These are phyloP conservation scores for Brettanomyces nanus DNA, from an alignment of 805 yeast species.

Conservation along the genomic window DNA sequence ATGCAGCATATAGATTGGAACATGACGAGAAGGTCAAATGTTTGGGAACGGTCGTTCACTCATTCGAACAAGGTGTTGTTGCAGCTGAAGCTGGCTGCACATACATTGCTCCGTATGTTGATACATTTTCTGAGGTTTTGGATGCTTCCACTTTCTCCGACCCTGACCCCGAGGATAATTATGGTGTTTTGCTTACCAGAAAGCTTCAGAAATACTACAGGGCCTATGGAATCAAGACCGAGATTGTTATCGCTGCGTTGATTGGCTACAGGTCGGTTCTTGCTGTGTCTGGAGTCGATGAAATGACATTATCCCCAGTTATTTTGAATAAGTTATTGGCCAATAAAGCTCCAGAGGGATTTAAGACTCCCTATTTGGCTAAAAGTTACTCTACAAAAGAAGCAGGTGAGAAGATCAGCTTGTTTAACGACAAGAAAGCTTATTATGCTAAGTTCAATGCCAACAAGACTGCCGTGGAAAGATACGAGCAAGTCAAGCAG, in stretches of 20 bases:
- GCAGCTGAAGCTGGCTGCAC: conserved; percentile 30
- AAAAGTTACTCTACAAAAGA: conserved; percentile 14
- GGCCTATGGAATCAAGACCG: conserved; percentile 23
- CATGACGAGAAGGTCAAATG: conserved; percentile 19
- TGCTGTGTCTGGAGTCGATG: conserved; percentile 28
- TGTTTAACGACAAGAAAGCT: conserved; percentile 13
- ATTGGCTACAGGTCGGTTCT: conserved; percentile 22
- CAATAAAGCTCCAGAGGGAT: conserved; percentile 22
- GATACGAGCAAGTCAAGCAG: conserved; percentile 14
- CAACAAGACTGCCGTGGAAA: conserved; percentile 13
- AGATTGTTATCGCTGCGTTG: conserved; percentile 27
- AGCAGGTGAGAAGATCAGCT: conserved; percentile 17
- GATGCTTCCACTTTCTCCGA: conserved; percentile 20
- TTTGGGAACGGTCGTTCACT: conserved; percentile 30
- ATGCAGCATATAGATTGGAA: conserved; percentile 22
- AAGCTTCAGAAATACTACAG: conserved; percentile 28
- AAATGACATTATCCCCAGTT: conserved; percentile 25
- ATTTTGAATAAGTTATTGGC: conserved; percentile 21
- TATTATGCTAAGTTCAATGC: conserved; percentile 10
- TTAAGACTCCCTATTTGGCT: conserved; percentile 12
- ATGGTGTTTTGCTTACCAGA: conserved; percentile 22
- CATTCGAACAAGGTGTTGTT: conserved; percentile 28
- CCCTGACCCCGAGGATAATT: conserved; percentile 19
- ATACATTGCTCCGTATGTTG: conserved; percentile 30
- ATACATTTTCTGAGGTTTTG: conserved; percentile 19